Percentiles rank a stretch among this genome's conserved stretches.
phyloP scores from a whole-genome alignment of 805 yeast species.

The Nakazawaea ambrosiae region DNA sequence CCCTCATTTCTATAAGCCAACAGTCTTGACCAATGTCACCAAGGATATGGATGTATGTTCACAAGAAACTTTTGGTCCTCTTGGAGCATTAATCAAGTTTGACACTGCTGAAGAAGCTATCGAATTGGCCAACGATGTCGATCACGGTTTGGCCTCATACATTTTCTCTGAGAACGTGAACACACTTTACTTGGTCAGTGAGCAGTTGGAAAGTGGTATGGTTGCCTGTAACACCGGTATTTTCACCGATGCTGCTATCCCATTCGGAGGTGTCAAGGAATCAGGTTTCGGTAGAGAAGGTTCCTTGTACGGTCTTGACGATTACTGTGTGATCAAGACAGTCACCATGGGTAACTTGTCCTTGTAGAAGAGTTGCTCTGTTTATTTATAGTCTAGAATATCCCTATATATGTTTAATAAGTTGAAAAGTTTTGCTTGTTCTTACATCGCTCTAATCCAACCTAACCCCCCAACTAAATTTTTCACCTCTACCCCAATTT shows the following conservation, averaged over 20 bases:
- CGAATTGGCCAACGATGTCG: constrained; percentile 53
- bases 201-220: constrained; percentile 72
- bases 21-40: constrained; percentile 55
- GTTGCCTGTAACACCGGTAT: constrained; percentile 74
- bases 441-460: too few species aligned
- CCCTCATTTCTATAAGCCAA: constrained; percentile 57
- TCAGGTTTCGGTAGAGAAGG: constrained; percentile 83
- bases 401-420: neutral
- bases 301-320: constrained; percentile 68
- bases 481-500: neutral
- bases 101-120: constrained; percentile 58
- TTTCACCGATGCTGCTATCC: constrained; percentile 59
- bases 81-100: constrained; percentile 65
- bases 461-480: neutral
- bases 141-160: constrained; percentile 75
- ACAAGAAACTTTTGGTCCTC: constrained; percentile 84
- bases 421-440: neutral
- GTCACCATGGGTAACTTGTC: constrained; percentile 20
- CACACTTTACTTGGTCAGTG: constrained; percentile 54
- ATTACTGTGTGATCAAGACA: constrained; percentile 60
- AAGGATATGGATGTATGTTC: constrained; percentile 46
- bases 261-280: constrained; percentile 74
- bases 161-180: constrained; percentile 52
- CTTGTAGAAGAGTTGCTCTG: too few species aligned
- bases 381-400: too few species aligned